A percentile compares a stretch with the other conserved stretches of the same genome.
phyloP scores from a whole-genome alignment of 176 grass and related monocot genomes.

The Elaeis guineensis region DNA sequence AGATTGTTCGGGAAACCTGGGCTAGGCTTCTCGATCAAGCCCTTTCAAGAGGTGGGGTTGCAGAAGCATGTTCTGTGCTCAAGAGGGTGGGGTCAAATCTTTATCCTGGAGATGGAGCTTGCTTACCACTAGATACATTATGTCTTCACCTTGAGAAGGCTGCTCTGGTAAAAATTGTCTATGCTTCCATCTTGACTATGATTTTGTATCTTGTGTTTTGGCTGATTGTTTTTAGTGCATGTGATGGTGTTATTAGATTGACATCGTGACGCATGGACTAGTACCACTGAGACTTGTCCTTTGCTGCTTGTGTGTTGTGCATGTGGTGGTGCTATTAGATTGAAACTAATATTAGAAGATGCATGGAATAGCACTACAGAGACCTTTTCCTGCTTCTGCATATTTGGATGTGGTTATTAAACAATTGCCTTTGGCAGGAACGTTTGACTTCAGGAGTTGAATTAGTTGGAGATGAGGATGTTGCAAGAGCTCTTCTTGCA shows the following conservation, averaged over 20 bases:
- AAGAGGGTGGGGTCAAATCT: slow-evolving; percentile 88
- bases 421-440: slow-evolving; percentile 30
- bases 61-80: slow-evolving; percentile 84
- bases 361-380: too few species aligned
- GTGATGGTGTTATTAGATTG: too few species aligned
- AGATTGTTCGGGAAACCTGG: slow-evolving; percentile 84
- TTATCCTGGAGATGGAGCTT: slow-evolving; percentile 73
- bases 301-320: too few species aligned
- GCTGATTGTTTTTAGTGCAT: too few species aligned
- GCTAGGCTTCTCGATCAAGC: slow-evolving; percentile 76
- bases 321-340: too few species aligned
- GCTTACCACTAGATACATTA: slow-evolving; percentile 75
- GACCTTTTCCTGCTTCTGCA: too few species aligned
- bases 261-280: too few species aligned
- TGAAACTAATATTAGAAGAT: too few species aligned
- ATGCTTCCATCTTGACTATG: too few species aligned
- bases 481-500: slow-evolving; percentile 75
- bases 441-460: slow-evolving; percentile 72
- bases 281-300: too few species aligned
- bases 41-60: slow-evolving; percentile 72
- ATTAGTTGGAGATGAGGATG: slow-evolving; percentile 81
- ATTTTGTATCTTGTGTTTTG: too few species aligned
- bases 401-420: too few species aligned
- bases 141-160: slow-evolving; percentile 94
- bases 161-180: slow-evolving; percentile 51